Conservation (phyloP, 139 green algal species). For the Chlamydomonas sp. region DNA sequence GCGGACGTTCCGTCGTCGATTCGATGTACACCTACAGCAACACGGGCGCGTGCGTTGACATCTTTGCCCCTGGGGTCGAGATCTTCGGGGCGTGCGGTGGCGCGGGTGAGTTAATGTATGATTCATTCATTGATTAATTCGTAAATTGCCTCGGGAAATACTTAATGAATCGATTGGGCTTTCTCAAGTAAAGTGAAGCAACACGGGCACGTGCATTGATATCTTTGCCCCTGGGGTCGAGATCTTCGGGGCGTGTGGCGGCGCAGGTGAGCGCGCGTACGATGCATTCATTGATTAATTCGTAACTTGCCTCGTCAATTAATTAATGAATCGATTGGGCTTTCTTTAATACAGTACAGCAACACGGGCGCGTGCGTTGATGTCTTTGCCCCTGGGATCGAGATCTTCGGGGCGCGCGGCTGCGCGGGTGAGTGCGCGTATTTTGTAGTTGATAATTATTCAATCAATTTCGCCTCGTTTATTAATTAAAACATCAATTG, state of each 20-base stretch:
- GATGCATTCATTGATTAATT: too few relatives aligned
- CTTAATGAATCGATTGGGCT: too few relatives aligned
- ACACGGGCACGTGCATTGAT: constrained; percentile 54
- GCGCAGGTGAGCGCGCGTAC: constrained; percentile 19
- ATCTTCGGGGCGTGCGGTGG: constrained; percentile 58
- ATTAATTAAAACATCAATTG: too few relatives aligned
- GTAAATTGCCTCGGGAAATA: too few relatives aligned
- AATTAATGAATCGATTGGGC: too few relatives aligned
- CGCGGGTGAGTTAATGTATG: constrained; percentile 17
- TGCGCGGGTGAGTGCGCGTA: constrained; percentile 22
- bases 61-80: constrained; percentile 61
- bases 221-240: constrained; percentile 61
- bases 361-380: constrained; percentile 57
- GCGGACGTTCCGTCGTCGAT: constrained; percentile 10
- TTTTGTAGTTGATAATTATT: too few relatives aligned
- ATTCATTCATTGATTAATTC: too few relatives aligned
- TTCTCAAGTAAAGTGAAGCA: too few relatives aligned
- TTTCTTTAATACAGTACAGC: too few relatives aligned
- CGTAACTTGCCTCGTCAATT: too few relatives aligned
- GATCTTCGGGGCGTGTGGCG: constrained; percentile 55
- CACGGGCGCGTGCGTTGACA: constrained; percentile 50
- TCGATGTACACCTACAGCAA: constrained; percentile 46
- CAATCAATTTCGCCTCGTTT: too few relatives aligned
- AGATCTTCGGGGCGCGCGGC: constrained; percentile 58
- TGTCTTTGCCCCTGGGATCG: constrained; percentile 56